Conservation (phyloP, 129 eudicot species). For the Chrysanthemum lavandulifolium region DNA sequence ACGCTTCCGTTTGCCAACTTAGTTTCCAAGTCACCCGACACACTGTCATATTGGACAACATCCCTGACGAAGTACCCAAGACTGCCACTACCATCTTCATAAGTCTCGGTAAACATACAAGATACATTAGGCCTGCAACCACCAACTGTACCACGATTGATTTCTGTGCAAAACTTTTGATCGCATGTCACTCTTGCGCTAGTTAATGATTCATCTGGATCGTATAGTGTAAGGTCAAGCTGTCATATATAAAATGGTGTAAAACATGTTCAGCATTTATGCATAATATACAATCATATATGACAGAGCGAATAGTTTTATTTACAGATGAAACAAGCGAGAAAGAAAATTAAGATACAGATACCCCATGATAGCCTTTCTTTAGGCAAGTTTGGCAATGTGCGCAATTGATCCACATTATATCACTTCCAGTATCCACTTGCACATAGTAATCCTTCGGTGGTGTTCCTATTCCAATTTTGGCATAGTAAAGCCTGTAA, state of each 20-base stretch:
- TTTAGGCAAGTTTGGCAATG: slow-evolving; percentile 68
- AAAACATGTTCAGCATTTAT: not conserved
- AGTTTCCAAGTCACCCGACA: slow-evolving; percentile 84
- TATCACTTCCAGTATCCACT: slow-evolving; percentile 89
- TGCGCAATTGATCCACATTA: slow-evolving; percentile 87
- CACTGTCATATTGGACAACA: slow-evolving; percentile 70
- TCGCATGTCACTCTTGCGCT: slow-evolving; percentile 52
- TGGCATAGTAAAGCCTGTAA: slow-evolving; percentile 75
- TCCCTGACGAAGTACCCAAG: slow-evolving; percentile 77
- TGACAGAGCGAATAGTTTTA: not conserved
- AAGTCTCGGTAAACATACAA: slow-evolving; percentile 58
- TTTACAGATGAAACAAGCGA: not conserved
- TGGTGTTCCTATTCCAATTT: slow-evolving; percentile 83
- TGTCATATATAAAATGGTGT: slow-evolving; percentile 31
- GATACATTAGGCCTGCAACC: slow-evolving; percentile 57
- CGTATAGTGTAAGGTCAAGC: slow-evolving; percentile 75
- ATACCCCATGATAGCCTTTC: slow-evolving; percentile 80
- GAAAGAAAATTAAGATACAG: not conserved
- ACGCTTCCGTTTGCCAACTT: slow-evolving; percentile 75
- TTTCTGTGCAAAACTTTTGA: slow-evolving; percentile 51
- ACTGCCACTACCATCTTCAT: slow-evolving; percentile 80
- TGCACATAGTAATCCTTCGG: slow-evolving; percentile 73
- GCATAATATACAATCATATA: not conserved
- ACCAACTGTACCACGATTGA: slow-evolving; percentile 47
- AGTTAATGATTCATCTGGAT: slow-evolving; percentile 65